Evolutionary conservation across 257 asterid genomes (phyloP).

Genomic region (Solanum appendiculatum): DNA sequence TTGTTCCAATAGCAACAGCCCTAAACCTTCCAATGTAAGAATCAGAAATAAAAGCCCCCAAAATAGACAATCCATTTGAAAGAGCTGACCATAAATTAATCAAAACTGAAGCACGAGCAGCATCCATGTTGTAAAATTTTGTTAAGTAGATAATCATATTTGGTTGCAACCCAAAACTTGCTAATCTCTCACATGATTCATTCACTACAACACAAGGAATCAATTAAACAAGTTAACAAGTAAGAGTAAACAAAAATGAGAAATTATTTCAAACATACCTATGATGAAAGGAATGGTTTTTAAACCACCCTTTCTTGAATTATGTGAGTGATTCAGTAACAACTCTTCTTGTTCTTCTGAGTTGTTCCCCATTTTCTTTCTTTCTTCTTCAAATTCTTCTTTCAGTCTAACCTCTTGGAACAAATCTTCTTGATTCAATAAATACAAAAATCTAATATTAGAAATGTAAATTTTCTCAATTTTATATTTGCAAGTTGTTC

Average conservation of each 20-base stretch:
- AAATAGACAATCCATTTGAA: slow-evolving; percentile 8
- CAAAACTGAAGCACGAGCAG: slow-evolving; percentile 4
- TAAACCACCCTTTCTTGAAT: not conserved
- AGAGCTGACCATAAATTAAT: slow-evolving; percentile 2
- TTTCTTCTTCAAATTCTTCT: not conserved
- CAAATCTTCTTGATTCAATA: no score
- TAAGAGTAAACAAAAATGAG: no score
- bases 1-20: slow-evolving; percentile 6
- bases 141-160: slow-evolving; percentile 11
- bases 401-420: no score
- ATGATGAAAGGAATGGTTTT: slow-evolving; percentile 10
- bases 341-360: not conserved
- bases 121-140: not conserved
- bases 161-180: slow-evolving; percentile 8
- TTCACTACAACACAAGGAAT: not conserved
- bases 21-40: slow-evolving; percentile 11
- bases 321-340: not conserved
- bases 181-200: slow-evolving; percentile 14
- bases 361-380: not conserved
- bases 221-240: not conserved
- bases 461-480: no score
- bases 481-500: no score
- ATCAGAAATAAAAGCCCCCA: slow-evolving; percentile 9
- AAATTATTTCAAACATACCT: not conserved
- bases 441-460: no score